Conservation (phyloP, 768 basidiomycete genomes). For the Hirschioporus abietinus region DNA sequence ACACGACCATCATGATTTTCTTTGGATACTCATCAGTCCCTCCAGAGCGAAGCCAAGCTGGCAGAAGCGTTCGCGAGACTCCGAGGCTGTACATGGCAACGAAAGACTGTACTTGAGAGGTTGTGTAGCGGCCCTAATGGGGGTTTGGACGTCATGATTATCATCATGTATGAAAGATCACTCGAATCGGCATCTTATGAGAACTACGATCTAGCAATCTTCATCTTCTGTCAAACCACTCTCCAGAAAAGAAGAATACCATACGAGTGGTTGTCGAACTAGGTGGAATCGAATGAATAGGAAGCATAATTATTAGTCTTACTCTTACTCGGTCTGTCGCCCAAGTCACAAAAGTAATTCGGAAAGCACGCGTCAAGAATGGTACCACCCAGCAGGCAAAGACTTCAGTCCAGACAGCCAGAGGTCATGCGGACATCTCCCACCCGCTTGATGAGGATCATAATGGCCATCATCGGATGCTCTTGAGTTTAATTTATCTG, state of each 20-base stretch:
- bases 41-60: neutral
- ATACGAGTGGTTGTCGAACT: no score
- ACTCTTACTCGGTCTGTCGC: no score
- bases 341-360: no score
- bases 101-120: neutral
- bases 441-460: neutral
- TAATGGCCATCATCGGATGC: neutral
- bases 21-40: neutral
- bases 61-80: neutral
- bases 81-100: neutral
- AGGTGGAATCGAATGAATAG: no score
- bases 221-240: no score
- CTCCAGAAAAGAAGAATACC: no score
- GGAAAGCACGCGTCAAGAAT: no score
- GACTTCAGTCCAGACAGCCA: neutral
- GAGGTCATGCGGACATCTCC: neutral
- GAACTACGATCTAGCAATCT: no score
- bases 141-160: neutral
- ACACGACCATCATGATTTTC: neutral
- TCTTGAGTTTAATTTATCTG: neutral
- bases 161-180: neutral
- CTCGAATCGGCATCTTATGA: neutral
- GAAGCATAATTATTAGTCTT: no score
- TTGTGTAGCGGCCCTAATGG: neutral
- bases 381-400: no score